These are phyloP conservation scores for Datisca glomerata DNA, from an alignment of 306 rosid species.

Conservation along the genomic window DNA sequence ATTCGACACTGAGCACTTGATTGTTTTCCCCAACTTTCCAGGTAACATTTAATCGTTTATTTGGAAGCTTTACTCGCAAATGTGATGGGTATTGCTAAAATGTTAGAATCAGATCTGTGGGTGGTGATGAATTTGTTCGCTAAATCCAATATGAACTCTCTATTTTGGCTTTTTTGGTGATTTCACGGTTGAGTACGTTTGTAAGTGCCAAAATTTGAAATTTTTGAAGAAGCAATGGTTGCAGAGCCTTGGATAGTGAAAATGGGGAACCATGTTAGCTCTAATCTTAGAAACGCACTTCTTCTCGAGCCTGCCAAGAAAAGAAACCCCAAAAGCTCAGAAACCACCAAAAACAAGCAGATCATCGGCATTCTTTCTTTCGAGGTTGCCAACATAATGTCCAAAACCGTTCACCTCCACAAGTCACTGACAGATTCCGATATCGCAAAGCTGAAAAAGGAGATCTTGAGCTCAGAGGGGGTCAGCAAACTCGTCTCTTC, in stretches of 20 bases:
- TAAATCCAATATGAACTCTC: neutral
- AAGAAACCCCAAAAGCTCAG: constrained; percentile 26
- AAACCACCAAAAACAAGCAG: constrained; percentile 19
- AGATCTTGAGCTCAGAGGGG: constrained; percentile 69
- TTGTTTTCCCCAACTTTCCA: too few relatives aligned
- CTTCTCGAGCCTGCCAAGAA: constrained; percentile 48
- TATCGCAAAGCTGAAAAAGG: constrained; percentile 63
- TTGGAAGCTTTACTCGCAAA: neutral
- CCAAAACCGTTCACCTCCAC: constrained; percentile 68
- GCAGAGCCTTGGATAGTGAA: constrained; percentile 92
- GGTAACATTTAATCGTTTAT: too few relatives aligned
- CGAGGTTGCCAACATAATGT: constrained; percentile 88
- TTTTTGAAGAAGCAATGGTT: constrained; percentile 45
- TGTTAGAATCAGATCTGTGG: neutral
- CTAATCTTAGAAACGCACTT: constrained; percentile 77
- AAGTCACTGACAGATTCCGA: constrained; percentile 61
- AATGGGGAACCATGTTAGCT: constrained; percentile 88
- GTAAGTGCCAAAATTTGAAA: neutral
- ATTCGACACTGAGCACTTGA: too few relatives aligned
- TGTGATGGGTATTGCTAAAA: neutral
- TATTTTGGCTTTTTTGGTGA: too few relatives aligned
- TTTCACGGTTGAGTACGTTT: too few relatives aligned
- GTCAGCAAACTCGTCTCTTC: constrained; percentile 62
- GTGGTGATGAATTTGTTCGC: neutral
- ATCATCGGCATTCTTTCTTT: constrained; percentile 78